Evolutionary conservation across 305 asterid species (phyloP).

Genomic region (Fraxinus dipetala): DNA sequence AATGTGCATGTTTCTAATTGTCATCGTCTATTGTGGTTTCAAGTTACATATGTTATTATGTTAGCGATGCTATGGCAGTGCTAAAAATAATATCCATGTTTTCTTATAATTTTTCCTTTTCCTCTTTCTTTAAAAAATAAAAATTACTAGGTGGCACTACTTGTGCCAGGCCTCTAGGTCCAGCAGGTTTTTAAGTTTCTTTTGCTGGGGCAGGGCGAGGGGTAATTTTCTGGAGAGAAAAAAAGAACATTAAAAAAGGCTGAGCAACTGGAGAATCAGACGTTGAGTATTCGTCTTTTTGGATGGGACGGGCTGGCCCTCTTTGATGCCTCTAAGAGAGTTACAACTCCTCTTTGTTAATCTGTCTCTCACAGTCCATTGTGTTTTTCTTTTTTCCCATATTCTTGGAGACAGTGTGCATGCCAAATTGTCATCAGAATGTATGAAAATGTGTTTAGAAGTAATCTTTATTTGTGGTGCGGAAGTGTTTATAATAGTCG

Average conservation of each 20-base stretch:
- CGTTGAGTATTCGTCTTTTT: background rate
- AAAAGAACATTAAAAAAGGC: background rate
- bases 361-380: background rate
- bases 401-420: background rate
- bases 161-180: background rate
- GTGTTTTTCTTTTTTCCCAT: background rate
- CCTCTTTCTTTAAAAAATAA: background rate
- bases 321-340: background rate
- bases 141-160: background rate
- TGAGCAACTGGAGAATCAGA: background rate
- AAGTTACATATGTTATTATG: background rate
- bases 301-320: background rate
- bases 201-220: background rate
- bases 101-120: background rate
- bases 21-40: slow-evolving; percentile 8
- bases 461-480: background rate
- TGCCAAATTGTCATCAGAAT: background rate
- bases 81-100: background rate
- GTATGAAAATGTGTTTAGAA: background rate
- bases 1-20: slow-evolving; percentile 13
- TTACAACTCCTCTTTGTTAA: background rate
- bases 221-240: background rate
- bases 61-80: slow-evolving; percentile 4
- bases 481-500: background rate
- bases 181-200: background rate